A percentile compares a stretch with the other conserved stretches of the same genome.
These are phyloP conservation scores for Apiotrichum domesticum DNA, from an alignment of 1,284 basidiomycete genomes.

Conservation along the genomic window DNA sequence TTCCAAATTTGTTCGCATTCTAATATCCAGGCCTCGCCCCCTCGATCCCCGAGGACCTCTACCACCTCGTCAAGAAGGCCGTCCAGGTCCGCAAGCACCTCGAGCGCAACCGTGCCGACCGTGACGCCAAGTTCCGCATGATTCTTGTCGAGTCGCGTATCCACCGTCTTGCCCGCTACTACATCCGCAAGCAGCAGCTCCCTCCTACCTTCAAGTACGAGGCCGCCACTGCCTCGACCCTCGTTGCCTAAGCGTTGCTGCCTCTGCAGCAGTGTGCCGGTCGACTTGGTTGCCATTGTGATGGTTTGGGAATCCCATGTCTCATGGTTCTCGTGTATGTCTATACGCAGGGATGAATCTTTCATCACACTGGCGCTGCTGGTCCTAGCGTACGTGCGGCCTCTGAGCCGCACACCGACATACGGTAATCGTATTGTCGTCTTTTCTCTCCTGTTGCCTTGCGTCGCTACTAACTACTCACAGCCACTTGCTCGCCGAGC, in stretches of 20 bases:
- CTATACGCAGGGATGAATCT: constrained; percentile 10
- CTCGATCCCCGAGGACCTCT: constrained; percentile 97
- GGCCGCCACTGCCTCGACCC: constrained; percentile 73
- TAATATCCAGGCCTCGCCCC: constrained; percentile 76
- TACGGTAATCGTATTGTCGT: constrained; percentile 3
- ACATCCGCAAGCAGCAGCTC: constrained; percentile 97
- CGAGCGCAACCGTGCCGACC: constrained; percentile 97
- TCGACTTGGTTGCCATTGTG: background rate
- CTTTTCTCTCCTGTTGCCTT: background rate
- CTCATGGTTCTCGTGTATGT: background rate
- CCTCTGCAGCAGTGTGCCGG: background rate
- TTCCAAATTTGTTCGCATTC: no score
- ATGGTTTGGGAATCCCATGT: background rate
- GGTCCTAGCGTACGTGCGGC: constrained; percentile 8
- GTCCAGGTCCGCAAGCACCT: constrained; percentile 98
- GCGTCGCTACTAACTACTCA: constrained; percentile 2
- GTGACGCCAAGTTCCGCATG: constrained; percentile 94
- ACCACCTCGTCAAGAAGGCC: constrained; percentile 99
- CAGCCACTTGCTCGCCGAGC: constrained; percentile 1
- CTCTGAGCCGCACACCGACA: constrained; percentile 3
- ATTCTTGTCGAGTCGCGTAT: constrained; percentile 98
- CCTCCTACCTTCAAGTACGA: constrained; percentile 98
- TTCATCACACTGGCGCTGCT: constrained; percentile 7
- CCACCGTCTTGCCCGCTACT: constrained; percentile 91
- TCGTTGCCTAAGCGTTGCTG: constrained; percentile 43